These are phyloP conservation scores for Guyanaporus albipodus DNA, from an alignment of 768 basidiomycete genomes.

Conservation along the genomic window DNA sequence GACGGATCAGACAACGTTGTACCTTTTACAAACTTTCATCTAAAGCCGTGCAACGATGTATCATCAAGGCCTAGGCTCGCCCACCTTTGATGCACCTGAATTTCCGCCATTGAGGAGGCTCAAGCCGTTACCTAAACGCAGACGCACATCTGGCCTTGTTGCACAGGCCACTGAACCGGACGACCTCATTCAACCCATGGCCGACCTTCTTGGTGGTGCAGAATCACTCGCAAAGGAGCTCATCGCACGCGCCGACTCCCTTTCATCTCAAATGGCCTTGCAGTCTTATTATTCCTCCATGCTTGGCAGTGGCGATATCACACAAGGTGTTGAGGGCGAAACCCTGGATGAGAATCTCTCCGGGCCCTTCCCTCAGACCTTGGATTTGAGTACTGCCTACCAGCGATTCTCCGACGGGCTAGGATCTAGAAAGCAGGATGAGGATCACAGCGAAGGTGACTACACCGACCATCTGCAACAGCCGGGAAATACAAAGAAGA, in stretches of 20 bases:
- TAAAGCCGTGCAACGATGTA: constrained; percentile 40
- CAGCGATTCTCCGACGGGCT: constrained; percentile 23
- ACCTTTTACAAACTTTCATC: constrained; percentile 14
- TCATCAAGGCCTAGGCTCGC: constrained; percentile 46
- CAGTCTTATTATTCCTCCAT: constrained; percentile 64
- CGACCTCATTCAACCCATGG: constrained; percentile 30
- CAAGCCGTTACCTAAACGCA: constrained; percentile 77
- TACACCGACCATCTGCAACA: constrained; percentile 68
- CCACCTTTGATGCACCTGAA: constrained; percentile 63
- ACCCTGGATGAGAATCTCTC: constrained; percentile 14
- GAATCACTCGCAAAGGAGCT: constrained; percentile 55
- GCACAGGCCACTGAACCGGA: constrained; percentile 23
- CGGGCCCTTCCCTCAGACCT: constrained; percentile 21
- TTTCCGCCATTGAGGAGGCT: constrained; percentile 60
- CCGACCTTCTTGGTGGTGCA: constrained; percentile 36
- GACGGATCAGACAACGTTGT: constrained; percentile 12
- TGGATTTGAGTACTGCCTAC: constrained; percentile 28
- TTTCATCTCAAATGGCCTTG: constrained; percentile 56
- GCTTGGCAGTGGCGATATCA: constrained; percentile 38
- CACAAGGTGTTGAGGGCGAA: constrained; percentile 32
- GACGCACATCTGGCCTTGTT: constrained; percentile 45
- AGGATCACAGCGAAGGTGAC: constrained; percentile 56
- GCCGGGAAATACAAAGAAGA: constrained; percentile 83
- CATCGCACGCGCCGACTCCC: constrained; percentile 51
- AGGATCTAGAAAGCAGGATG: constrained; percentile 39